Conservation (phyloP, 2,329 filamentous ascomycete species). For the Colletotrichum eremochloae region DNA sequence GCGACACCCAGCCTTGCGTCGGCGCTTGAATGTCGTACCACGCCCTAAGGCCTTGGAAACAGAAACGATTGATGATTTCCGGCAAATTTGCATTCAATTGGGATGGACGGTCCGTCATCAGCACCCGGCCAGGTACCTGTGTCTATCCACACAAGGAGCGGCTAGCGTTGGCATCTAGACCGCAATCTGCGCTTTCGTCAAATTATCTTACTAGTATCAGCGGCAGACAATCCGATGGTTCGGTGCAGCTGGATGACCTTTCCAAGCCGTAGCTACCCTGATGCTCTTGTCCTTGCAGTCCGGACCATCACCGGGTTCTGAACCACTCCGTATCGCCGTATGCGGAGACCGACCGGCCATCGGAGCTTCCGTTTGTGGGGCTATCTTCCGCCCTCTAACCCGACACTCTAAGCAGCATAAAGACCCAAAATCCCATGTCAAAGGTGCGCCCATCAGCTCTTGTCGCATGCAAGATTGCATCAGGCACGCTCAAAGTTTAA, state of each 20-base stretch:
- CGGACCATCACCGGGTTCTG: neutral
- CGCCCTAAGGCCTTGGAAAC: neutral
- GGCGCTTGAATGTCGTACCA: neutral
- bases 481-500: constrained; percentile 28
- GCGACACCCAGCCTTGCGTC: neutral
- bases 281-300: neutral
- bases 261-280: neutral
- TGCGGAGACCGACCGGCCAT: neutral
- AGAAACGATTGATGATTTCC: neutral
- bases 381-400: neutral
- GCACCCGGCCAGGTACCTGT: too few relatives aligned
- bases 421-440: constrained; percentile 16
- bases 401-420: constrained; percentile 17
- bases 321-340: neutral
- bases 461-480: constrained; percentile 43
- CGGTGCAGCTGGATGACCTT: too few relatives aligned
- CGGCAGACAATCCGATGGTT: too few relatives aligned
- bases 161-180: neutral
- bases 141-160: neutral
- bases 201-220: too few relatives aligned
- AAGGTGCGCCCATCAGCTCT: constrained; percentile 42
- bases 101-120: neutral
- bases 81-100: neutral
- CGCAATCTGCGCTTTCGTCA: neutral
- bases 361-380: neutral